Evolutionary conservation across 1,284 basidiomycete species (phyloP), one percentile per base, ranked within the genome.

Genomic region (Rhodotorula sp.): DNA sequence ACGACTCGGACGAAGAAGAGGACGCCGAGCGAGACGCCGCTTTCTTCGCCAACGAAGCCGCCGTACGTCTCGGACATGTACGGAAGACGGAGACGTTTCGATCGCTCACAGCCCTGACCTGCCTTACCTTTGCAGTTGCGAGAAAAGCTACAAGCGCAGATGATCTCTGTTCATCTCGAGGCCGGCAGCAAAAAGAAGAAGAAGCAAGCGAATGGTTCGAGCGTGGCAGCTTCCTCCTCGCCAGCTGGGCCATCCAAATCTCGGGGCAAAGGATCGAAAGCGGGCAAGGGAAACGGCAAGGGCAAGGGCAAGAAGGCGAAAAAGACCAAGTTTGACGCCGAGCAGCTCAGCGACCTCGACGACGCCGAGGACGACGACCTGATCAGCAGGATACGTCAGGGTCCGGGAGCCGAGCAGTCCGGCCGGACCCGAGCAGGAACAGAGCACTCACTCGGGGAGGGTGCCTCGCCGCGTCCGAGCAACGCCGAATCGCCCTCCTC

Each of bases 1-100:
- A 61, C n/a, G 92, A 95, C 81, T 91, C 90, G 76, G 93, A 96
- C 78, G 90, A 85, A 72, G 91, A 91, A 26, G 87, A 88, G 76
- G 87, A 90, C 81, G 80, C 80, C 23, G 83, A 90, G 60, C 76
- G 78, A 4, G 81, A 83, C 52, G 75, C 69, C 34, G 85, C 83
- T 8, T 96, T 96, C 85, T 88, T 93, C 73, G 90, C 86, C 78
- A 86, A 85, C 76, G 92, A 95, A 81, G 87, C 85, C 74, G 83
- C 79, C 69, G 79, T 87, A 60, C 82, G 88, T 62, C 12, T 5
- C 2, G 5, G 16, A 7, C 5, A 58, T 79, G 79, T 63, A 84
- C 85, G 87, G 46, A 82, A 3, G 3, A 26, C 47, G 23, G 48
- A 29, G 52, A 3, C 21, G 3, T 34, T n/a, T 7, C 10, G n/a